Conservation (phyloP, 2,329 filamentous ascomycete species). For the Colletotrichum sublineola region DNA sequence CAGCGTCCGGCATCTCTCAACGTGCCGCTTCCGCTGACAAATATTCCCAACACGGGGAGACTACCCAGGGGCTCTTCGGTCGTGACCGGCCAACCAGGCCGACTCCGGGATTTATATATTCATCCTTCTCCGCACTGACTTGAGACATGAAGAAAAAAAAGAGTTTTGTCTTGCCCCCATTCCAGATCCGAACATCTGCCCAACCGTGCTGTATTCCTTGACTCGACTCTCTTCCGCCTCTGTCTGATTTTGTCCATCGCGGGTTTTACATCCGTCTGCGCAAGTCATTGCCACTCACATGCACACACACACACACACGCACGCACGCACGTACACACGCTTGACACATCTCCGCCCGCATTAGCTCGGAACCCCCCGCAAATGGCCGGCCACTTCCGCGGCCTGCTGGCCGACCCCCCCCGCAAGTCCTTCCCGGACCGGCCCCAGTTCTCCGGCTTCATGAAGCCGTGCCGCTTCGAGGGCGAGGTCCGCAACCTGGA, state of each 20-base stretch:
- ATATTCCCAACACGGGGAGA: no score
- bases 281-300: no score
- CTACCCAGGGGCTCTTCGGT: no score
- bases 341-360: background rate
- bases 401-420: constrained; percentile 25
- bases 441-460: constrained; percentile 40
- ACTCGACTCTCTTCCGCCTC: background rate
- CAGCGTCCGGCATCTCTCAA: background rate
- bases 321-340: background rate
- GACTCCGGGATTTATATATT: background rate
- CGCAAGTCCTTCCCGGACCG: constrained; percentile 23
- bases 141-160: background rate
- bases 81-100: no score
- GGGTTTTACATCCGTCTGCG: background rate
- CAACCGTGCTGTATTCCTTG: no score
- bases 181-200: background rate
- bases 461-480: constrained; percentile 41
- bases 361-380: background rate
- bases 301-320: background rate
- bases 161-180: no score
- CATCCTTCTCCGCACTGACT: background rate
- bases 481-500: constrained; percentile 41
- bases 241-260: background rate
- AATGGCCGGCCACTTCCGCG: constrained; percentile 38
- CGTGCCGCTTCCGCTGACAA: background rate